Evolutionary conservation across 306 rosid genomes (phyloP).

Genomic region (Vigna unguiculata): DNA sequence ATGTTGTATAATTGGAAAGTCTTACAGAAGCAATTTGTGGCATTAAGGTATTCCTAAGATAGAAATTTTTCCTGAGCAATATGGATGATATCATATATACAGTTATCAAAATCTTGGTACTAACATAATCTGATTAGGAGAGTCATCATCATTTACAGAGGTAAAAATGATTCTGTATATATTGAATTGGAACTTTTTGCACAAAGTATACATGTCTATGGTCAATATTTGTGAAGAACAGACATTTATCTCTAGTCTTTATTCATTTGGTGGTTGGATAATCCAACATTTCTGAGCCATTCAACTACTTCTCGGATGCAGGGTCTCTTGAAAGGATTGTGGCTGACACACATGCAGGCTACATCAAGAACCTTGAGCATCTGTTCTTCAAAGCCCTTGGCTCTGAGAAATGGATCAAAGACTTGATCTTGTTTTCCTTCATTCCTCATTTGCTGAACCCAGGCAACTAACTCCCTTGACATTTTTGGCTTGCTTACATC

Average conservation of each 20-base stretch:
- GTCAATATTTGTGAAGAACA: too few species aligned
- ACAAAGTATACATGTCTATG: slow-evolving; percentile 20
- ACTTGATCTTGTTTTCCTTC: slow-evolving; percentile 75
- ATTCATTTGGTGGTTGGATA: slow-evolving; percentile 53
- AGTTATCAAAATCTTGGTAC: neutral
- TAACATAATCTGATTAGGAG: neutral
- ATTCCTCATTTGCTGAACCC: slow-evolving; percentile 79
- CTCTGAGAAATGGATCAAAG: slow-evolving; percentile 68
- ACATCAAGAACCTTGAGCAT: slow-evolving; percentile 80
- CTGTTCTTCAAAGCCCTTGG: slow-evolving; percentile 71
- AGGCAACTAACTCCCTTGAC: slow-evolving; percentile 78
- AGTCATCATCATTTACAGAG: slow-evolving; percentile 18
- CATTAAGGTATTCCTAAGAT: neutral
- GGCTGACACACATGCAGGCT: slow-evolving; percentile 83
- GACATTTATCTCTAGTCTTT: slow-evolving; percentile 50
- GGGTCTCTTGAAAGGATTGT: slow-evolving; percentile 81
- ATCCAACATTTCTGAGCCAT: slow-evolving; percentile 73
- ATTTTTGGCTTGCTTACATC: slow-evolving; percentile 77
- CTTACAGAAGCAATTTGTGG: neutral
- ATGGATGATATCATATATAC: neutral
- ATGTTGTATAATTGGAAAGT: neutral
- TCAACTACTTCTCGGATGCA: slow-evolving; percentile 78
- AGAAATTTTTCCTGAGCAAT: neutral
- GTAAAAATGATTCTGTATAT: slow-evolving; percentile 25
- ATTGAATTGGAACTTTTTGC: slow-evolving; percentile 27